These are phyloP conservation scores for Dendrothele bispora DNA, from an alignment of 768 basidiomycete genomes.

Conservation along the genomic window DNA sequence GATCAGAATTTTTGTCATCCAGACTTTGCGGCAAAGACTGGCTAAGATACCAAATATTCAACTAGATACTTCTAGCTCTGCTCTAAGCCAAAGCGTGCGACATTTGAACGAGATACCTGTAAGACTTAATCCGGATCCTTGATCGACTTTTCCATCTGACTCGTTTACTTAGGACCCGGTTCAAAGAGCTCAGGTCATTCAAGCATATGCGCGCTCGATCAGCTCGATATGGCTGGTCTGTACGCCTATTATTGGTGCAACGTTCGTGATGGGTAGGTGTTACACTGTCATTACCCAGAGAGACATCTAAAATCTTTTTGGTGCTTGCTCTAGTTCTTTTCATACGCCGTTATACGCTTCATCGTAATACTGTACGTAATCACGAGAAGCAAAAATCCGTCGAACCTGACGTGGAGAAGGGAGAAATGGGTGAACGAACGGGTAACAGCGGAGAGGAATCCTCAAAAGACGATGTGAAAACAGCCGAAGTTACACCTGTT, in stretches of 20 bases:
- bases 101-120: constrained; percentile 46
- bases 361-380: neutral
- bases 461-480: neutral
- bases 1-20: neutral
- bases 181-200: constrained; percentile 47
- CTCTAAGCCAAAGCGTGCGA: constrained; percentile 46
- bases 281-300: too few species aligned
- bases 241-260: constrained; percentile 55
- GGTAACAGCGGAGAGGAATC: neutral
- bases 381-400: neutral
- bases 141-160: neutral
- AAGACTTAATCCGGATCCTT: constrained; percentile 23
- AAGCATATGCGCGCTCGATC: constrained; percentile 66
- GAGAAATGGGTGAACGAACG: too few species aligned
- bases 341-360: constrained; percentile 2
- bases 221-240: constrained; percentile 64
- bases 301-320: too few species aligned
- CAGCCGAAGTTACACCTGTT: neutral
- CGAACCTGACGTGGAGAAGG: constrained; percentile 5
- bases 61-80: constrained; percentile 41
- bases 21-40: constrained; percentile 30
- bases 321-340: constrained; percentile 6
- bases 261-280: constrained; percentile 51
- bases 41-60: constrained; percentile 29
- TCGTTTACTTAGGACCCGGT: constrained; percentile 46